A percentile compares a stretch with the other conserved stretches of the same genome.
Evolutionary conservation across 2,329 filamentous ascomycete genomes (phyloP).

Genomic region (Penicillium sumatraense): DNA sequence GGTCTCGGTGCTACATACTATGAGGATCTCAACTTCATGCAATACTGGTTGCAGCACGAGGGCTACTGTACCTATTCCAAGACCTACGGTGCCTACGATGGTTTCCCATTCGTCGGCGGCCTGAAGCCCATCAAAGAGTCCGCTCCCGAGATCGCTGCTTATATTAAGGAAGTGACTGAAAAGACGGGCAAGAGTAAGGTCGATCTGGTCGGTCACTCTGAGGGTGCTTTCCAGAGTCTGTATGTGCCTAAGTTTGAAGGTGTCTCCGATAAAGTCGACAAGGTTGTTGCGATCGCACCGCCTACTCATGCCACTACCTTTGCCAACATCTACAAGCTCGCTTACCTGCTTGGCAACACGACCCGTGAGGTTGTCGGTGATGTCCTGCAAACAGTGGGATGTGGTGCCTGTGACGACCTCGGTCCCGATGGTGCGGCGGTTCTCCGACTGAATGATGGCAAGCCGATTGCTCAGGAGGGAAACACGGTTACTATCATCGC

Average conservation of each 20-base stretch:
- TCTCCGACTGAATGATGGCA: constrained; percentile 36
- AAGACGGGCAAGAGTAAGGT: constrained; percentile 44
- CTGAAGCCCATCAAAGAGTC: constrained; percentile 44
- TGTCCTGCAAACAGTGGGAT: constrained; percentile 34
- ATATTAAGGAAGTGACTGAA: constrained; percentile 41
- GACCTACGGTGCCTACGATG: constrained; percentile 47
- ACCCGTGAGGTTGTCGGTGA: constrained; percentile 28
- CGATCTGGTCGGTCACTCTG: constrained; percentile 50
- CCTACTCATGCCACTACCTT: constrained; percentile 42
- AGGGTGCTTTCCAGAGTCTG: constrained; percentile 48
- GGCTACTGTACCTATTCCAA: constrained; percentile 50
- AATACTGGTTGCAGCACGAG: constrained; percentile 40
- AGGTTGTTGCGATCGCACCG: constrained; percentile 42
- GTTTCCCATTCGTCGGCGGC: constrained; percentile 45
- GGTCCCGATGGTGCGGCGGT: constrained; percentile 34
- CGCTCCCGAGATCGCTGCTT: constrained; percentile 44
- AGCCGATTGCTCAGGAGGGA: constrained; percentile 38
- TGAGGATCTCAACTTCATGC: constrained; percentile 42
- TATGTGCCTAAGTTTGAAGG: constrained; percentile 46
- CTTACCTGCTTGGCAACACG: constrained; percentile 32
- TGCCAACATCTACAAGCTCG: constrained; percentile 34
- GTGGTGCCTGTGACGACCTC: constrained; percentile 40
- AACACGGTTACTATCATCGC: constrained; percentile 41
- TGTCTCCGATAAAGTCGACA: constrained; percentile 34
- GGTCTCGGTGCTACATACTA: constrained; percentile 44